Evolutionary conservation across 2,329 filamentous ascomycete genomes (phyloP).

Genomic region (Trichocomaceae sp.): DNA sequence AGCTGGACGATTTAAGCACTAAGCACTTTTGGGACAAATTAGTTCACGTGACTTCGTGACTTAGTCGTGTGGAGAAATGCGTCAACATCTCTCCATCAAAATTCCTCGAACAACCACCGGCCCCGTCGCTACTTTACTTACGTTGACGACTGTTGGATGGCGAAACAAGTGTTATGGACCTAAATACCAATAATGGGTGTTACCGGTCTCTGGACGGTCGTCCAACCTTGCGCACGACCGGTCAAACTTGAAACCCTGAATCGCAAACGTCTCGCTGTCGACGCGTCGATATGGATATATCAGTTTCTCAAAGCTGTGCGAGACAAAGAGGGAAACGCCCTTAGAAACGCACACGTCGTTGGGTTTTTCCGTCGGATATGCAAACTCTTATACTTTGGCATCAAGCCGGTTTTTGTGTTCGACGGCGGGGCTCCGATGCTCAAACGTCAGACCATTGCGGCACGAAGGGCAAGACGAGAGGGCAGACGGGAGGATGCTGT

Average conservation of each 20-base stretch:
- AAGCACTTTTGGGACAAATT: too few species aligned
- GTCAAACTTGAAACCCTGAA: conserved; percentile 96
- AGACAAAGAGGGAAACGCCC: conserved; percentile 94
- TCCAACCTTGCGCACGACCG: conserved; percentile 89
- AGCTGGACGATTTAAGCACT: too few species aligned
- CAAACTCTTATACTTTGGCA: conserved; percentile 93
- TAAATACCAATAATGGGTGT: conserved; percentile 67
- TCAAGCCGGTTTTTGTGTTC: conserved; percentile 95
- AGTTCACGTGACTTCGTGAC: too few species aligned
- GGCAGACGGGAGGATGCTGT: conserved; percentile 88
- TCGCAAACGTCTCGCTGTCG: conserved; percentile 89
- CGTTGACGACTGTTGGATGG: neutral
- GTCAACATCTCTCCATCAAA: too few species aligned
- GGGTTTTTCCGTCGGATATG: conserved; percentile 98
- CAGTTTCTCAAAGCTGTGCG: conserved; percentile 98
- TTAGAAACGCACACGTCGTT: conserved; percentile 91
- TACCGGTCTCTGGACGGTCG: conserved; percentile 91
- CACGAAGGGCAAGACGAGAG: conserved; percentile 71
- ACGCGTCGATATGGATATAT: conserved; percentile 99
- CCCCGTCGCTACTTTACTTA: too few species aligned
- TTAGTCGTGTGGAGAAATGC: too few species aligned
- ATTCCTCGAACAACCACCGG: too few species aligned
- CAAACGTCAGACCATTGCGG: conserved; percentile 83
- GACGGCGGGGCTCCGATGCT: conserved; percentile 88
- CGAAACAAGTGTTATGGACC: neutral